Evolutionary conservation across 1,284 basidiomycete species (phyloP).

Genomic region (Heterobasidion irregulare): DNA sequence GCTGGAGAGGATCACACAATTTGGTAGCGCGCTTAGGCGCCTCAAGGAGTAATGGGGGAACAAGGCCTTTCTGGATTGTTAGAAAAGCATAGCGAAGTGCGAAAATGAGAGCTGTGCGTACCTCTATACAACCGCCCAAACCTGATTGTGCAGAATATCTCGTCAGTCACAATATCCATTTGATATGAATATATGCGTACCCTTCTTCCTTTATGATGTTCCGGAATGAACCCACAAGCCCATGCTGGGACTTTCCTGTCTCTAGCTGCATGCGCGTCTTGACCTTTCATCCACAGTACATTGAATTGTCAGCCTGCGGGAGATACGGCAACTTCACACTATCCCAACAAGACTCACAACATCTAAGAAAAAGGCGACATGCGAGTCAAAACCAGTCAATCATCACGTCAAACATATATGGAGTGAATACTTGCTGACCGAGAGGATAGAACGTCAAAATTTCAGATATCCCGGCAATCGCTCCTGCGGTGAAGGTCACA

Average conservation of each 20-base stretch:
- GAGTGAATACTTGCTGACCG: constrained; percentile 40
- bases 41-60: constrained; percentile 91
- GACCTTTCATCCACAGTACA: constrained; percentile 43
- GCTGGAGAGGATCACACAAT: constrained; percentile 52
- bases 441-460: constrained; percentile 91
- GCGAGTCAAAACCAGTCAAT: neutral
- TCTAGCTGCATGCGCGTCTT: constrained; percentile 98
- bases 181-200: constrained; percentile 32
- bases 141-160: constrained; percentile 28
- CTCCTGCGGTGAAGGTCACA: constrained; percentile 86
- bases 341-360: constrained; percentile 19
- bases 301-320: neutral
- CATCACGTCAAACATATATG: neutral
- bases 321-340: neutral
- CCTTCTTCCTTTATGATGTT: constrained; percentile 81
- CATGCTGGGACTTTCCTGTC: constrained; percentile 66
- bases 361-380: constrained; percentile 15
- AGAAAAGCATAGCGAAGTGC: neutral
- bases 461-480: constrained; percentile 84
- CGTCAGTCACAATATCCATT: too few relatives aligned
- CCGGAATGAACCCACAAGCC: constrained; percentile 78
- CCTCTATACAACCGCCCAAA: constrained; percentile 84
- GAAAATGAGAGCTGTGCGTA: constrained; percentile 16
- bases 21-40: constrained; percentile 98
- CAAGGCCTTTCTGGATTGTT: constrained; percentile 48